Conservation (phyloP, 352 stramenopile genomes). For the Phytophthora agathidicida region DNA sequence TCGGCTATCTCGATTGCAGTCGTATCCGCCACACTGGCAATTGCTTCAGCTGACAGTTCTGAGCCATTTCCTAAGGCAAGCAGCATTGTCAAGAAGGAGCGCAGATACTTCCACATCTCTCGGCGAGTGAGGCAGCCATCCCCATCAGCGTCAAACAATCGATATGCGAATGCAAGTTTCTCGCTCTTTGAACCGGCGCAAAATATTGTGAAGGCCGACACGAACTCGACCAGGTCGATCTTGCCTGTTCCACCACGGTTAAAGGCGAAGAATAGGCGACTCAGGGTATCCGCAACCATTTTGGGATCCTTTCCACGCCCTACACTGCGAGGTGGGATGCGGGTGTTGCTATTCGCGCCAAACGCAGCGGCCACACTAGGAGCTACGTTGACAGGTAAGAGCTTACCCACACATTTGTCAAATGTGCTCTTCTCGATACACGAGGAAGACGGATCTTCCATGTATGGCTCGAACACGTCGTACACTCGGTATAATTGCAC, state of each 20-base stretch:
- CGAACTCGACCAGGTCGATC: conserved; percentile 91
- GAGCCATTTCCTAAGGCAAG: conserved; percentile 93
- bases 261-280: conserved; percentile 87
- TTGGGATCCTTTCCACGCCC: conserved; percentile 71
- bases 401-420: conserved; percentile 66
- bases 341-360: conserved; percentile 61
- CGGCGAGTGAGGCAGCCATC: conserved; percentile 90
- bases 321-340: conserved; percentile 63
- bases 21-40: conserved; percentile 80
- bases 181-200: conserved; percentile 95
- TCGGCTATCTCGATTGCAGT: conserved; percentile 85
- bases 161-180: conserved; percentile 92
- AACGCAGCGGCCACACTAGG: conserved; percentile 65
- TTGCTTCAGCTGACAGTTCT: conserved; percentile 80
- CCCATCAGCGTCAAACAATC: conserved; percentile 92
- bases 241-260: conserved; percentile 85
- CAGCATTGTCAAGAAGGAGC: conserved; percentile 95
- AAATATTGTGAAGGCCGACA: conserved; percentile 94
- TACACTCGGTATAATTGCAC: conserved; percentile 70
- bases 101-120: conserved; percentile 93
- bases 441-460: conserved; percentile 51
- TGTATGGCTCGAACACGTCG: conserved; percentile 76
- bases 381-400: conserved; percentile 63
- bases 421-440: conserved; percentile 87
- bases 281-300: conserved; percentile 78